Evolutionary conservation across 2,329 filamentous ascomycete species (phyloP).

Genomic region (Trichothecium sympodiale): DNA sequence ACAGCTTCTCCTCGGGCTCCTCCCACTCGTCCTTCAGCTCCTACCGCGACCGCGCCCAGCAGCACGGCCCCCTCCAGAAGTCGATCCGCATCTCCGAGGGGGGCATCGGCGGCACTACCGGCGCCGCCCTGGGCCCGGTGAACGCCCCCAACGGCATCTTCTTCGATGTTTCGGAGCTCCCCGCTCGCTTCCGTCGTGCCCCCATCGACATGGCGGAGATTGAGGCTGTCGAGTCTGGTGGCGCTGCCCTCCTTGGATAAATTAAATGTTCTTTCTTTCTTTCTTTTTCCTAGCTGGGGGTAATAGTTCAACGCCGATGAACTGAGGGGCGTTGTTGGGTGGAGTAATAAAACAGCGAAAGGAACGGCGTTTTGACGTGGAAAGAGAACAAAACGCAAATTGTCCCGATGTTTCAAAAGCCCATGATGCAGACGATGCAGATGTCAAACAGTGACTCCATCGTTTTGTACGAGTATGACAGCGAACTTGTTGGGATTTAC

Average conservation of each 20-base stretch:
- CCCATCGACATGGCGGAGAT: conserved; percentile 64
- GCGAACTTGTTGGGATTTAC: no score
- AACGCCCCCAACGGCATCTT: conserved; percentile 60
- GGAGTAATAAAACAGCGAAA: no score
- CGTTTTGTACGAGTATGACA: conserved; percentile 2
- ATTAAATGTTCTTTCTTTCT: conserved; percentile 2
- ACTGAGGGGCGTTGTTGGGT: no score
- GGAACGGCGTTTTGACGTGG: no score
- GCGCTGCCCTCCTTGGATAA: conserved; percentile 50
- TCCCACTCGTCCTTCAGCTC: conserved; percentile 56
- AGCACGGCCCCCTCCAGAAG: conserved; percentile 64
- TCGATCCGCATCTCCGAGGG: conserved; percentile 27
- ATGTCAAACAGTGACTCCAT: no score
- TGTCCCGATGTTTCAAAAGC: no score
- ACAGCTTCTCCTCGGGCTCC: conserved; percentile 33
- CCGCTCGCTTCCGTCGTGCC: conserved; percentile 65
- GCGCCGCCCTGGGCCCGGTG: conserved; percentile 62
- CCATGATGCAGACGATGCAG: neutral
- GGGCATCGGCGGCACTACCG: conserved; percentile 51
- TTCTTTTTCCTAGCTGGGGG: conserved; percentile 1
- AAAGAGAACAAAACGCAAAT: no score
- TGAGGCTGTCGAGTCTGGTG: conserved; percentile 88
- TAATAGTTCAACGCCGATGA: no score
- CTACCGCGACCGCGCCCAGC: conserved; percentile 68
- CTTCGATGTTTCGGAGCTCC: conserved; percentile 86